Base-by-base conservation (phyloP, 371 early-diverging fungal genomes). In the Funneliformis caledonium region DNA sequence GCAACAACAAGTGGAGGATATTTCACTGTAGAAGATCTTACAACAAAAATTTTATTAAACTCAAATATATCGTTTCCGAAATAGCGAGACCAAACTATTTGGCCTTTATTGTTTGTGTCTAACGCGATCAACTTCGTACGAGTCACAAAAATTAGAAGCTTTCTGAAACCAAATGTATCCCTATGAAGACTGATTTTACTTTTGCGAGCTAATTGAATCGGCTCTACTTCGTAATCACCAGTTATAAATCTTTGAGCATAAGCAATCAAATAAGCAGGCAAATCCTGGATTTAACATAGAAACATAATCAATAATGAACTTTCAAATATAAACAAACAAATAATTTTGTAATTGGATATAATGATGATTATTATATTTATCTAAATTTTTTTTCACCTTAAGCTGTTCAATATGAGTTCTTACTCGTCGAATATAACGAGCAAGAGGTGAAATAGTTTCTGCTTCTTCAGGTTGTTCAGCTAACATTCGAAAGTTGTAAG, bases 101-200 rank as follows among this genome's bases (percentile, higher is more conserved):
- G 82, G 1, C 97, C 97, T 60, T 88, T 87, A 61, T 85, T 88
- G 74, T 87, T 89, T 22, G 96, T 92, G 81, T 96, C 94, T 48
- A 96, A 88, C 3, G 96, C 97, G 42, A 94, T 86, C 5, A 98
- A 81, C 80, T 94, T 94, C 4, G 90, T 92, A 7, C 82, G 77
- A 7, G 97, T 90, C 22, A 89, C 92, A 76, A 96, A 92, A 31
- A 98, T 84, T 59, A 95, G 81, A 10, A 97, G 86, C 85, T 97
- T 96, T 76, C 94, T 92, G 81, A 97, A 85, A 6, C 97, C 97
- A 86, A 95, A 94, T 77, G 89, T 87, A 81, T 97, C 97, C 11
- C 93, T 89, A 52, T 90, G 88, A 1, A 91, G 81, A 5, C 83
- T 77, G 7, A 33, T 8, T 5, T 84, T 50, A 0, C 67, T 72